Percentiles rank a stretch among this genome's conserved stretches.
These are phyloP conservation scores for Globisporangium nagaii DNA, from an alignment of 352 stramenopile genomes.

Conservation along the genomic window DNA sequence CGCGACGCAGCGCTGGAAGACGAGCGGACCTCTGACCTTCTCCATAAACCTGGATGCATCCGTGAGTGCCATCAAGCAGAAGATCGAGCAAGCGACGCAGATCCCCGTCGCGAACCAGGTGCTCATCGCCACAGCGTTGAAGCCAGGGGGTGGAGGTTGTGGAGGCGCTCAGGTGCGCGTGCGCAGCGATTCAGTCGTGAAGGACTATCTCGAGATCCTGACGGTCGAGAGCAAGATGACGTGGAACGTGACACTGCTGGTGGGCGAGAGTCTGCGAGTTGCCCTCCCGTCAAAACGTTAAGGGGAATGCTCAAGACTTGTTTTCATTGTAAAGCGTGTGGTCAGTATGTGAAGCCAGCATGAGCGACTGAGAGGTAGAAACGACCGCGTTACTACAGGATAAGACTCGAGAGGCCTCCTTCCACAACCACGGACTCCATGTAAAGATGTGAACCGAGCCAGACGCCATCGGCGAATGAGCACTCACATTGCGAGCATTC, in stretches of 20 bases:
- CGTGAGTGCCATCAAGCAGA: conserved; percentile 6
- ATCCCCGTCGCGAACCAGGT: conserved; percentile 13
- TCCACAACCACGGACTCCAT: no score
- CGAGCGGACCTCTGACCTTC: background rate
- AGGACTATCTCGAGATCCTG: conserved; percentile 9
- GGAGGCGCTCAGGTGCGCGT: conserved; percentile 1
- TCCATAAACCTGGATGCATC: background rate
- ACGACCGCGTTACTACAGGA: no score
- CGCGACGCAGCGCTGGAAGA: conserved; percentile 2
- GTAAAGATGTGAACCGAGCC: no score
- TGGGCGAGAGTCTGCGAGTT: conserved; percentile 22
- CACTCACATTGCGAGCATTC: no score
- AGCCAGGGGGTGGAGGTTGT: background rate
- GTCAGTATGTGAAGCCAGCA: no score
- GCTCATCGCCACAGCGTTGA: conserved; percentile 2
- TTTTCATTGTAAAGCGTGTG: background rate
- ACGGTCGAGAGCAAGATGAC: background rate
- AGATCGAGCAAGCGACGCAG: conserved; percentile 9
- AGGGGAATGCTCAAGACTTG: background rate
- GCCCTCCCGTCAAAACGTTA: background rate
- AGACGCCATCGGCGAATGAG: no score
- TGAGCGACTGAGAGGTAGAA: no score
- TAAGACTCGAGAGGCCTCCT: no score
- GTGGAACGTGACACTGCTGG: conserved; percentile 26
- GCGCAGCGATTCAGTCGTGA: conserved; percentile 1